phyloP scores from a whole-genome alignment of 2,329 filamentous ascomycete species.

The Gaeumannomyces sp. region DNA sequence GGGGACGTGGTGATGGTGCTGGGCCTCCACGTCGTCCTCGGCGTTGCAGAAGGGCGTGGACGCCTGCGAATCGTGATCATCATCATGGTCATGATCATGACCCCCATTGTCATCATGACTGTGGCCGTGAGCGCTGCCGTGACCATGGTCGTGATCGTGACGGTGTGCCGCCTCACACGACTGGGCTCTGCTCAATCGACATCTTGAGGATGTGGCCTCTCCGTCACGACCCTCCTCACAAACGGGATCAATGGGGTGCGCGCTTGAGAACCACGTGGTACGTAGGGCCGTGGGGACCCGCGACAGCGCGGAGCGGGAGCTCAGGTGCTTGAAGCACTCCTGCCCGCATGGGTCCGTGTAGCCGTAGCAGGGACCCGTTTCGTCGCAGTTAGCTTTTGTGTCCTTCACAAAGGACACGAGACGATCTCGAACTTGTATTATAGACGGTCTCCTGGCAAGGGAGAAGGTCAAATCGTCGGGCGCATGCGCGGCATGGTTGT shows the following conservation, averaged over 20 bases:
- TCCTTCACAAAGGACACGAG: slow-evolving; percentile 62
- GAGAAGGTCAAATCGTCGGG: slow-evolving; percentile 18
- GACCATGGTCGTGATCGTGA: slow-evolving; percentile 14
- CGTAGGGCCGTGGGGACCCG: slow-evolving; percentile 33
- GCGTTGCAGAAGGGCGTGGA: slow-evolving; percentile 14
- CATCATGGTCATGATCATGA: slow-evolving; percentile 16
- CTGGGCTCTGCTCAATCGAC: slow-evolving; percentile 26
- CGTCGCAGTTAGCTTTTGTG: slow-evolving; percentile 57
- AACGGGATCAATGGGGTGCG: slow-evolving; percentile 22
- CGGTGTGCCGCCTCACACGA: slow-evolving; percentile 22
- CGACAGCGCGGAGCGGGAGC: slow-evolving; percentile 28
- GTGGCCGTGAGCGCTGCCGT: slow-evolving; percentile 10
- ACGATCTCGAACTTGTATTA: slow-evolving; percentile 46
- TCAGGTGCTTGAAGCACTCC: slow-evolving; percentile 57
- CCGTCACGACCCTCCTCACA: neutral
- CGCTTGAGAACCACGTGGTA: slow-evolving; percentile 27
- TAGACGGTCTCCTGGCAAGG: slow-evolving; percentile 41
- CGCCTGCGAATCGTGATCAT: slow-evolving; percentile 17
- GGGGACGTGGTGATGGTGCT: slow-evolving; percentile 90
- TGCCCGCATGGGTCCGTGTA: slow-evolving; percentile 61
- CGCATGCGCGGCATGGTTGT: slow-evolving; percentile 12
- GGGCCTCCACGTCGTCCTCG: slow-evolving; percentile 37
- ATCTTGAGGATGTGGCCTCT: neutral
- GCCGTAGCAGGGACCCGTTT: slow-evolving; percentile 54
- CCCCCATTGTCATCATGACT: slow-evolving; percentile 7